Evolutionary conservation across 2,329 filamentous ascomycete genomes (phyloP), one percentile per base, ranked within the genome.

Genomic region (Monascus ruber): DNA sequence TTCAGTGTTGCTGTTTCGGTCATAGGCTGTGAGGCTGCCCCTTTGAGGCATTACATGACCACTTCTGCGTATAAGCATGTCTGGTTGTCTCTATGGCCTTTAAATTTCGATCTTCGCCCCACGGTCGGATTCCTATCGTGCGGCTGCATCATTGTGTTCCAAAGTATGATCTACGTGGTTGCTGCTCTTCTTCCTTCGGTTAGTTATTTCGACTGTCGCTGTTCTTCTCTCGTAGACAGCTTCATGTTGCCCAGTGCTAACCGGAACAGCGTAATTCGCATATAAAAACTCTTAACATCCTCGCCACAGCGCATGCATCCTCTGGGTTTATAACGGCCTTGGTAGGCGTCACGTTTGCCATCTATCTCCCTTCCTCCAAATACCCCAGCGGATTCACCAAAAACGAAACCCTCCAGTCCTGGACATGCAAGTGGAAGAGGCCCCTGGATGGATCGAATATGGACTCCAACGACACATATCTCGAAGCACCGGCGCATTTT

Each of bases 61-160:
- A 67, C 65, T 4, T 51, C 51, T n/a, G 45, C 54, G 17, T 64
- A 56, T 42, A 51, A 52, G 6, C 43, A 49, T 24, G 49, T 52
- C 10, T 54, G 58, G 33, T 48, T 69, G 5, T 51, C 55, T 24
- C 51, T 68, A 1, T 69, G 65, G 65, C 65, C 65, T 3, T 39
- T 58, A 40, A 61, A 66, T 40, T 46, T 68, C 35, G 63, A 68
- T 42, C 27, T 64, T 7, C 58, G 61, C 24, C 63, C 64, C 8
- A 63, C 60, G 0, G 50, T 61, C 11, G 61, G 58, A 10, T 45
- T 59, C 0, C 42, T 69, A 28, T 48, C 55, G 3, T 61, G 60
- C 34, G 62, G 60, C 5, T 51, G 51, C n/a, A 50, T 68, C 5
- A 52, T 66, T 33, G 47, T 54, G 3, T 43, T 56, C 4, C 44